phyloP scores from a whole-genome alignment of 371 early-diverging fungal species.

The Amoeboradix gromovi region DNA sequence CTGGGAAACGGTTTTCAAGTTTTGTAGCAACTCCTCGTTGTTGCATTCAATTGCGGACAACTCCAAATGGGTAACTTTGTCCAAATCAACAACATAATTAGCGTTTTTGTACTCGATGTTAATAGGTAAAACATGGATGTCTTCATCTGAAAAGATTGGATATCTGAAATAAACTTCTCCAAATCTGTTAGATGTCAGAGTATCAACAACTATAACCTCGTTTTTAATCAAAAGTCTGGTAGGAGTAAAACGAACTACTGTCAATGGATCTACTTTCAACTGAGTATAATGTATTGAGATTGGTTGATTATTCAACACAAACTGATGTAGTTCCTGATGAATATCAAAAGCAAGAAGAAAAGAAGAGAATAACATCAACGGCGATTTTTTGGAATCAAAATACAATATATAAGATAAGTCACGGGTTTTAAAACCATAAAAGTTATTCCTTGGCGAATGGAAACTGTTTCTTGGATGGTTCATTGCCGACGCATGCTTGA shows the following conservation, averaged over 20 bases:
- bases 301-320: neutral
- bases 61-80: neutral
- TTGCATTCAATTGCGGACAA: neutral
- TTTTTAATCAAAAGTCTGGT: neutral
- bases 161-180: neutral
- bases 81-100: neutral
- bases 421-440: no score
- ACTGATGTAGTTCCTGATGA: neutral
- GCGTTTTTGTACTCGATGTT: neutral
- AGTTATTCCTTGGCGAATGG: no score
- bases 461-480: no score
- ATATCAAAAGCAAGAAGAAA: neutral
- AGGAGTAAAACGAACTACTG: neutral
- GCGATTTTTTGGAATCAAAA: no score
- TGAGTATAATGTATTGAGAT: neutral
- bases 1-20: neutral
- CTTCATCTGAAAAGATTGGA: neutral
- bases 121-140: neutral
- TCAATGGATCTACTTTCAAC: neutral
- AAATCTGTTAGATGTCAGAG: neutral
- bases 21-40: neutral
- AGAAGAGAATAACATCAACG: no score
- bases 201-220: neutral
- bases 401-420: no score
- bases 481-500: no score